phyloP scores from a whole-genome alignment of 495 filamentous ascomycete genomes.

The Penicillium arizonense region DNA sequence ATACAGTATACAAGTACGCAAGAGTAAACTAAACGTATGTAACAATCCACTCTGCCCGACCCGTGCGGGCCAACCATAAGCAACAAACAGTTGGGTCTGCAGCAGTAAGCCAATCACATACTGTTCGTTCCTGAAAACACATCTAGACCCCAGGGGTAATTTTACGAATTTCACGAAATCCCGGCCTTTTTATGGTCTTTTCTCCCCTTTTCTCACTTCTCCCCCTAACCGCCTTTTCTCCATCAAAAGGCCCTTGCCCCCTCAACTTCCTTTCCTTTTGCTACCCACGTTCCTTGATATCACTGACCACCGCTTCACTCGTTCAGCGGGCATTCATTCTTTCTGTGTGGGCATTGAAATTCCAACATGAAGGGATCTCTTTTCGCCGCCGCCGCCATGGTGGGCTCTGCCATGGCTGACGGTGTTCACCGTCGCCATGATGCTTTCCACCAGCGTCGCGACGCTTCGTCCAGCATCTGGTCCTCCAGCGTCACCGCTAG shows the following conservation, averaged over 20 bases:
- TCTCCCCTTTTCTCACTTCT: constrained; percentile 23
- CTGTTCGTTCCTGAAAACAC: constrained; percentile 18
- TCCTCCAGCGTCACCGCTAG: constrained; percentile 26
- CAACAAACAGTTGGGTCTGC: constrained; percentile 3
- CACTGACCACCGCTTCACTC: constrained; percentile 87
- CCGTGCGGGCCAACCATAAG: constrained; percentile 27
- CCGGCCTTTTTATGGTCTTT: constrained; percentile 14
- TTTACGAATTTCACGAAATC: not conserved
- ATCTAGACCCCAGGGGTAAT: constrained; percentile 18
- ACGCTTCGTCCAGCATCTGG: constrained; percentile 9
- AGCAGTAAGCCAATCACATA: constrained; percentile 5
- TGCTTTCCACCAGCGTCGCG: constrained; percentile 52
- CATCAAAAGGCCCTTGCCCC: constrained; percentile 53
- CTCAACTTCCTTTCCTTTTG: constrained; percentile 39
- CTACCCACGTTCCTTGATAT: constrained; percentile 39
- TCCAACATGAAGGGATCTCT: constrained; percentile 67
- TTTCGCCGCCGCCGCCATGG: constrained; percentile 64
- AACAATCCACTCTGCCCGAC: constrained; percentile 21
- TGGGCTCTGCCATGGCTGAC: constrained; percentile 60
- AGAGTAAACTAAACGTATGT: not conserved
- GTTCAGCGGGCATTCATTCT: constrained; percentile 91
- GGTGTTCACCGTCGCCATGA: constrained; percentile 60
- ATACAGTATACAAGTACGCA: not conserved
- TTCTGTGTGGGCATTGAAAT: constrained; percentile 27
- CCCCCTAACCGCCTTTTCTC: constrained; percentile 39